Evolutionary conservation across 805 yeast genomes (phyloP).

Genomic region (Isabelozyma pseudorhagii): DNA sequence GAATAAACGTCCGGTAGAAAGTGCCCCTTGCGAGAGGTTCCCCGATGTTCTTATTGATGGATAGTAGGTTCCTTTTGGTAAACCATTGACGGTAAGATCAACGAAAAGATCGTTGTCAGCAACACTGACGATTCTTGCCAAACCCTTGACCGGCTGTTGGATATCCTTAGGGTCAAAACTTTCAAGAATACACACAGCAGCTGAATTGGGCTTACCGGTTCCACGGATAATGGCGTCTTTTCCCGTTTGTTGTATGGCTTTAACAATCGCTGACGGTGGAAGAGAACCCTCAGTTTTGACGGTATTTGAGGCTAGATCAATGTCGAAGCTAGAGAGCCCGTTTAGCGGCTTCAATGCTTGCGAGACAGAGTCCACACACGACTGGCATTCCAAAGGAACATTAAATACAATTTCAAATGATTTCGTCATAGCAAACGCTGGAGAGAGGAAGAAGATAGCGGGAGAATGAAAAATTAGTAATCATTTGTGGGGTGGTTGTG

Average conservation of each 20-base stretch:
- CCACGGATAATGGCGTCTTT: slow-evolving; percentile 92
- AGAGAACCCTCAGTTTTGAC: slow-evolving; percentile 66
- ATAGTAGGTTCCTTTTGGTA: slow-evolving; percentile 60
- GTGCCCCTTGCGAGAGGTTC: slow-evolving; percentile 69
- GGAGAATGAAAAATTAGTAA: not conserved
- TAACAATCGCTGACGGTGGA: slow-evolving; percentile 75
- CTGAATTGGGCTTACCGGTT: slow-evolving; percentile 79
- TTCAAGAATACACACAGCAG: slow-evolving; percentile 90
- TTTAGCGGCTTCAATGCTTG: slow-evolving; percentile 48
- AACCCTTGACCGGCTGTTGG: slow-evolving; percentile 70
- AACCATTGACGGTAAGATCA: slow-evolving; percentile 77
- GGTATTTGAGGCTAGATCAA: slow-evolving; percentile 57
- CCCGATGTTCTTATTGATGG: slow-evolving; percentile 72
- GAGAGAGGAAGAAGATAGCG: not conserved
- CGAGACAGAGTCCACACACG: slow-evolving; percentile 62
- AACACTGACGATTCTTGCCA: slow-evolving; percentile 79
- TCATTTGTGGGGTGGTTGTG: not conserved
- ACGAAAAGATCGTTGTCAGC: slow-evolving; percentile 53
- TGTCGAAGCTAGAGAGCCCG: slow-evolving; percentile 50
- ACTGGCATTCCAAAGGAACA: slow-evolving; percentile 77
- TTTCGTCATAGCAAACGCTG: slow-evolving; percentile 36
- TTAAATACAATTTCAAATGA: slow-evolving; percentile 70
- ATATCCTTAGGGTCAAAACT: slow-evolving; percentile 50
- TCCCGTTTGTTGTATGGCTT: slow-evolving; percentile 68
- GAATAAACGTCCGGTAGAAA: slow-evolving; percentile 57